Percentiles rank a stretch among this genome's conserved stretches.
Conservation (phyloP, 2,329 filamentous ascomycete genomes). For the Orbilia brochopaga region DNA sequence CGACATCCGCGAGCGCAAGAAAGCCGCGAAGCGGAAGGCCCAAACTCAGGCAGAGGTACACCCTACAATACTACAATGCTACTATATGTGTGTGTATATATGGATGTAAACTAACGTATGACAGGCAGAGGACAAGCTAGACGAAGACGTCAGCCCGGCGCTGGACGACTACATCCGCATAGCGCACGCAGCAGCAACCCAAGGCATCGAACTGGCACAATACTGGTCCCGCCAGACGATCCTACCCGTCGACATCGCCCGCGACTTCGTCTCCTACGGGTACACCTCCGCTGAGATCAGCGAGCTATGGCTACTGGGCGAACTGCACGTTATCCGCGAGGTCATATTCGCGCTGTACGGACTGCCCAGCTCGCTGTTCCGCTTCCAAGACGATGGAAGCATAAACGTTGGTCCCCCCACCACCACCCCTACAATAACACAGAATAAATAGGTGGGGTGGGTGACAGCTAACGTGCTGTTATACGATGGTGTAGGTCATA, state of each 20-base stretch:
- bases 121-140: conserved; percentile 22
- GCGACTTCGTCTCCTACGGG: conserved; percentile 38
- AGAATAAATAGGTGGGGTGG: neutral
- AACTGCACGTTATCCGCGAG: conserved; percentile 77
- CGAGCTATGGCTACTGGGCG: conserved; percentile 63
- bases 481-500: conserved; percentile 28
- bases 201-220: conserved; percentile 34
- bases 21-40: conserved; percentile 50
- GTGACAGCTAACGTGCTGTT: neutral
- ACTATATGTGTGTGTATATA: neutral
- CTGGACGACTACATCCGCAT: conserved; percentile 42
- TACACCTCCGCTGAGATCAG: conserved; percentile 29
- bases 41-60: neutral
- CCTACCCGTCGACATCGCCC: conserved; percentile 22
- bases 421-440: neutral
- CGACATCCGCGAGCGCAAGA: conserved; percentile 35
- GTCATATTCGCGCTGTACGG: conserved; percentile 84
- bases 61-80: too few species aligned
- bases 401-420: conserved; percentile 24
- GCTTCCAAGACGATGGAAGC: conserved; percentile 48
- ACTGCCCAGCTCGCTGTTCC: conserved; percentile 74
- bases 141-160: neutral
- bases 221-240: conserved; percentile 39
- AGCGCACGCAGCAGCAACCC: conserved; percentile 22
- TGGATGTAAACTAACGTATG: neutral